Percentiles rank a stretch among this genome's conserved stretches.
Conservation (phyloP, 2,329 filamentous ascomycete species). For the Cryphonectria nitschkei region DNA sequence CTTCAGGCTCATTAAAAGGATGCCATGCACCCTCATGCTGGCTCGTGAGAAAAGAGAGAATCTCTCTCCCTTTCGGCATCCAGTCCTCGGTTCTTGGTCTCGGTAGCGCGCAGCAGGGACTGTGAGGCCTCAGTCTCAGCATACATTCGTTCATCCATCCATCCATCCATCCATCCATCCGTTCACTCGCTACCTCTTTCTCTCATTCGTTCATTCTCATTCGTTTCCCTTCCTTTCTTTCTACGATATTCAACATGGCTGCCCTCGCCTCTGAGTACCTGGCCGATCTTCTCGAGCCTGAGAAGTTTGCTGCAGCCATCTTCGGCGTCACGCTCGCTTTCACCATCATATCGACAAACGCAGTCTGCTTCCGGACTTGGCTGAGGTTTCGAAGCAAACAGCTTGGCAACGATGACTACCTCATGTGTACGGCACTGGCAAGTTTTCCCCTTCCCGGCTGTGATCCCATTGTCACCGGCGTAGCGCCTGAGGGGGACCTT, state of each 20-base stretch:
- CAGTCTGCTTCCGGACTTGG: constrained; percentile 23
- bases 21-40: background rate
- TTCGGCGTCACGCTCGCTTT: constrained; percentile 28
- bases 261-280: constrained; percentile 28
- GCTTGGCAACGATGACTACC: constrained; percentile 25
- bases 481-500: background rate
- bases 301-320: constrained; percentile 28
- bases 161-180: background rate
- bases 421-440: constrained; percentile 28
- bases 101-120: constrained; percentile 6
- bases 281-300: constrained; percentile 25
- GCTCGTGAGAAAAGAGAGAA: background rate
- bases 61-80: background rate
- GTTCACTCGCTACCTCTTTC: background rate
- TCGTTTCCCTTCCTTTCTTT: background rate
- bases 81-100: background rate
- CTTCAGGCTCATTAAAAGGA: constrained; percentile 1
- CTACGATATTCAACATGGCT: constrained; percentile 18
- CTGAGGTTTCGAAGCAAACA: constrained; percentile 17
- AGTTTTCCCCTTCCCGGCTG: background rate
- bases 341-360: constrained; percentile 24
- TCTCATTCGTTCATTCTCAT: constrained; percentile 9
- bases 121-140: constrained; percentile 5
- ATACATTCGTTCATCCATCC: constrained; percentile 1
- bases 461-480: background rate